Evolutionary conservation across 2,329 filamentous ascomycete genomes (phyloP), one percentile per base, ranked within the genome.

Genomic region (Lasiodiplodia theobromae): DNA sequence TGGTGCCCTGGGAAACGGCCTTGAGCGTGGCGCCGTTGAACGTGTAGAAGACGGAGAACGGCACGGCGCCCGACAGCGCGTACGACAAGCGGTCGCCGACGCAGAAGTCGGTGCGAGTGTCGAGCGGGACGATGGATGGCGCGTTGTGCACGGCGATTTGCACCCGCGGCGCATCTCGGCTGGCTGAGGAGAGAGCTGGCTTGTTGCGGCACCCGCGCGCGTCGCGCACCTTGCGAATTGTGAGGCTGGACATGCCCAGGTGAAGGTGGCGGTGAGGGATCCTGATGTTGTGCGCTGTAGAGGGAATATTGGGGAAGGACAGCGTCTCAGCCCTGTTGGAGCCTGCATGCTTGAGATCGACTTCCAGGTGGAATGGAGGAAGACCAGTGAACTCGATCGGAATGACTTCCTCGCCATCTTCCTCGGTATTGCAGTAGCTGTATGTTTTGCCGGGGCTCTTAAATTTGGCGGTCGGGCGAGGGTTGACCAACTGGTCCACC

Each of bases 11-110:
- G 14, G 92, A 91, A 72, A 91, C 91, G 66, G 95, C 96, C 78
- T 93, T 95, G 81, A 92, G 90, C 68, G 88, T 84, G 52, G 87
- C 86, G 67, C 90, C 91, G 73, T 94, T 90, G 81, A 99, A 99
- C 12, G 89, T 92, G 82, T 99, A 99, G 79, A 91, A 91, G 54
- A 99, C 91, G 54, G 95, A 93, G 79, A 99, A 99, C 0, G 96
- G 96, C 21, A 94, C 90, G 67, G 92, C 92, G 54, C 96, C 96
- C 1, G 93, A 93, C 6, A 99, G 88, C 0, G 93, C 94, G 81
- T 97, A 99, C 3, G 92, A 92, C 72, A 99, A 91, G 66, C 94
- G 91, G 79, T 99, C 96, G 72, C 96, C 96, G 12, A 99, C 94
- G 79, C 96, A 99, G 81, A 95, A 97, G 81, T 99, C 93, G 18